Conservation (phyloP, 75 land plant species). For the Cryptomeria japonica region DNA sequence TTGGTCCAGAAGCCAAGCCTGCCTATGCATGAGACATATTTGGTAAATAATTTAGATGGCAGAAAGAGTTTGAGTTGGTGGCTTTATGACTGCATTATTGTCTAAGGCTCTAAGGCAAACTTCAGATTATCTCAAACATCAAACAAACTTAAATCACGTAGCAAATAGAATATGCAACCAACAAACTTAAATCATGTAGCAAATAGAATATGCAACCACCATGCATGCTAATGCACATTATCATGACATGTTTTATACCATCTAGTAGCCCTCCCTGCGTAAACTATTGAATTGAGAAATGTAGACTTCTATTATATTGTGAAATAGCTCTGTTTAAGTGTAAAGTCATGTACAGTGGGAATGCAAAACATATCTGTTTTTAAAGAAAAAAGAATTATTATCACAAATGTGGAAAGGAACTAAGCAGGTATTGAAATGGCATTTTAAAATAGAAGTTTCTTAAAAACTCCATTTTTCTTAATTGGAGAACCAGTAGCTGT, state of each 20-base stretch:
- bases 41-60: background rate
- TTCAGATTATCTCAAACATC: background rate
- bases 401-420: too few species aligned
- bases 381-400: too few species aligned
- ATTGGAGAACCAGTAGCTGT: background rate
- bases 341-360: background rate
- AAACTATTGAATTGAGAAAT: background rate
- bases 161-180: background rate
- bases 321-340: background rate
- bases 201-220: background rate
- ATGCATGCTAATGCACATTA: background rate
- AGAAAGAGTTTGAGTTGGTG: background rate
- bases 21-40: slow-evolving; percentile 7
- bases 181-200: background rate
- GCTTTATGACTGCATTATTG: background rate
- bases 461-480: background rate
- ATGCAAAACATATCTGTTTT: too few species aligned
- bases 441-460: background rate
- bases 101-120: background rate
- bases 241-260: background rate
- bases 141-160: background rate
- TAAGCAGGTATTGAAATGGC: too few species aligned
- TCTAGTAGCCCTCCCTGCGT: background rate
- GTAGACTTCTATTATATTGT: background rate
- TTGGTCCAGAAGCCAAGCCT: slow-evolving; percentile 90